Percentiles rank a stretch among this genome's conserved stretches.
Conservation (phyloP, 225 moss, liverwort and hornwort species). For the Thuidium tamariscinum region DNA sequence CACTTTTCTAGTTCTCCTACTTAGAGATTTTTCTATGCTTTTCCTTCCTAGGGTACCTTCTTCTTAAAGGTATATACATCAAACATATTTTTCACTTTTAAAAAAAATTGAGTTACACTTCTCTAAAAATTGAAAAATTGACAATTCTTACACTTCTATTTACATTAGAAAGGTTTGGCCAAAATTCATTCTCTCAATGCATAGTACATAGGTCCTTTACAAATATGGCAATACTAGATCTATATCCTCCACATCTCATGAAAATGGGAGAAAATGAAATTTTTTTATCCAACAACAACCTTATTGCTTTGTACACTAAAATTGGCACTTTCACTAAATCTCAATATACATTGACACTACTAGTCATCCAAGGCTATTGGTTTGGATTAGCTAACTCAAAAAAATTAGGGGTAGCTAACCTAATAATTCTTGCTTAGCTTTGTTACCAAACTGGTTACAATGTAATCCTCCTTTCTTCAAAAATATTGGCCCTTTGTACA, state of each 20-base stretch:
- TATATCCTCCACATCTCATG: background rate
- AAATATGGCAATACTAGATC: background rate
- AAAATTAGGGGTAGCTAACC: no score
- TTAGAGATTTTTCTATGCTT: no score
- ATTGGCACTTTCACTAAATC: background rate
- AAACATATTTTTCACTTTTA: no score
- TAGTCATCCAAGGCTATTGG: background rate
- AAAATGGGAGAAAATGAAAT: background rate
- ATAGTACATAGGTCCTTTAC: background rate
- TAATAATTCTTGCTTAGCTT: background rate
- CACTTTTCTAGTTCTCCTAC: no score
- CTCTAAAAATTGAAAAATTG: background rate
- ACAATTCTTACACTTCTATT: background rate
- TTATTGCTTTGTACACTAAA: background rate
- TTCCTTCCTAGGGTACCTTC: no score
- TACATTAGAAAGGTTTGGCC: background rate
- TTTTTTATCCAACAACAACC: background rate
- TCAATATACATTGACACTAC: background rate
- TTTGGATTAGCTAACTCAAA: background rate
- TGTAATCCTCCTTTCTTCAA: background rate
- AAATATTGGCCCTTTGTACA: background rate
- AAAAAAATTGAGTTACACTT: no score
- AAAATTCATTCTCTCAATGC: background rate
- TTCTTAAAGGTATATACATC: no score
- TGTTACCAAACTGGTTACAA: background rate